Conservation (phyloP, 805 yeast species). For the Ogataea trehaloabstinens region DNA sequence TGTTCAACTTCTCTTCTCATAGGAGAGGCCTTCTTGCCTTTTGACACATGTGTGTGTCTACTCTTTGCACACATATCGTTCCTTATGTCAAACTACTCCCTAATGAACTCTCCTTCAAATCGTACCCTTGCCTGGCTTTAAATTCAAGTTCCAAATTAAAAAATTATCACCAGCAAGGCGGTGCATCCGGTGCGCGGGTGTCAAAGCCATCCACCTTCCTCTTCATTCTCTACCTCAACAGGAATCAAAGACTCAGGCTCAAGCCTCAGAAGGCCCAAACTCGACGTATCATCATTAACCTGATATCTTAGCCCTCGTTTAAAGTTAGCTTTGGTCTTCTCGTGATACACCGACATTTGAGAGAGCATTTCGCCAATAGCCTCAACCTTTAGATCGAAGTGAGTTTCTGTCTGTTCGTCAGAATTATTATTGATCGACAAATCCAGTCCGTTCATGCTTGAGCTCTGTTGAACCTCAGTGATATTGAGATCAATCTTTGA, state of each 20-base stretch:
- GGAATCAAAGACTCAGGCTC: neutral
- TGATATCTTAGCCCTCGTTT: constrained; percentile 6
- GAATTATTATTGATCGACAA: constrained; percentile 13
- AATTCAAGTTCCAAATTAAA: no score
- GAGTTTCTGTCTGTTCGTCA: constrained; percentile 4
- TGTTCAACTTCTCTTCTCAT: constrained; percentile 56
- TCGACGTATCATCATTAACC: neutral
- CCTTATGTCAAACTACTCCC: constrained; percentile 1
- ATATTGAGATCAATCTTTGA: constrained; percentile 17
- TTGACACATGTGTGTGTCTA: constrained; percentile 55
- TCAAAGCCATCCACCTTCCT: no score
- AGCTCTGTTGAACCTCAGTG: constrained; percentile 26
- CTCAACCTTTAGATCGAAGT: constrained; percentile 6
- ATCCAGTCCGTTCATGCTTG: constrained; percentile 28
- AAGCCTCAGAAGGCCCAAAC: neutral
- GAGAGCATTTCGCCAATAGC: constrained; percentile 5
- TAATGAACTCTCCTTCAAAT: neutral
- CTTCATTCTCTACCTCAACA: constrained; percentile 1
- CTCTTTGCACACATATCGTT: constrained; percentile 29
- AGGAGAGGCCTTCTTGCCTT: constrained; percentile 52
- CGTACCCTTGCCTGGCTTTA: no score
- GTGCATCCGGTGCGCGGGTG: no score
- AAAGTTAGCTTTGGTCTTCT: constrained; percentile 8
- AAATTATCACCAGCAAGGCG: no score
- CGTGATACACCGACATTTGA: constrained; percentile 9